Evolutionary conservation across 1,139 yeast species (phyloP).

Genomic region (Debaryomyces sp.): DNA sequence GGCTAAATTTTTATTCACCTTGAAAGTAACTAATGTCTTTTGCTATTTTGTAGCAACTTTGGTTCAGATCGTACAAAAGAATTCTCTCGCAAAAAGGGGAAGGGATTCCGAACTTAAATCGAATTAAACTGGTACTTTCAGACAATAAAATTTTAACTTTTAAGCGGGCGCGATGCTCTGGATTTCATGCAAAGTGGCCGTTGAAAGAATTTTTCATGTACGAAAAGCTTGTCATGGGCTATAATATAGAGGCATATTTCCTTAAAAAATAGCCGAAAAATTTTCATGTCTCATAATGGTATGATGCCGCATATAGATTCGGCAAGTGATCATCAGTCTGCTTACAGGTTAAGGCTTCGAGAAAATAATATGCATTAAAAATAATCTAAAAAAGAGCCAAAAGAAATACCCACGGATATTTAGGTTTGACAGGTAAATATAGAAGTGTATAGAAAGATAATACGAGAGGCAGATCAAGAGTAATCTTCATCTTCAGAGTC

Average conservation of each 20-base stretch:
- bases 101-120: not conserved
- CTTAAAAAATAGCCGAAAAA: not conserved
- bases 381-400: not conserved
- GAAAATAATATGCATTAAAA: not conserved
- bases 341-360: not conserved
- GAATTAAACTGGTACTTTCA: not conserved
- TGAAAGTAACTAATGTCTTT: not conserved
- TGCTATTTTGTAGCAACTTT: not conserved
- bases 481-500: constrained; percentile 60
- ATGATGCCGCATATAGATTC: not conserved
- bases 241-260: not conserved
- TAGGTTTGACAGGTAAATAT: not conserved
- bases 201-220: constrained; percentile 1
- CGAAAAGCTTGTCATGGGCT: not conserved
- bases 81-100: not conserved
- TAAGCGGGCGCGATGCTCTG: not conserved
- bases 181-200: constrained; percentile 8
- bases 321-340: not conserved
- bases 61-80: not conserved
- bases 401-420: not conserved
- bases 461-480: constrained; percentile 16
- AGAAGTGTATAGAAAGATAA: not conserved
- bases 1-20: not conserved
- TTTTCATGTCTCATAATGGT: not conserved
- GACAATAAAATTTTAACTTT: constrained; percentile 4